phyloP scores from a whole-genome alignment of 768 basidiomycete genomes.

The Boletus edulis region DNA sequence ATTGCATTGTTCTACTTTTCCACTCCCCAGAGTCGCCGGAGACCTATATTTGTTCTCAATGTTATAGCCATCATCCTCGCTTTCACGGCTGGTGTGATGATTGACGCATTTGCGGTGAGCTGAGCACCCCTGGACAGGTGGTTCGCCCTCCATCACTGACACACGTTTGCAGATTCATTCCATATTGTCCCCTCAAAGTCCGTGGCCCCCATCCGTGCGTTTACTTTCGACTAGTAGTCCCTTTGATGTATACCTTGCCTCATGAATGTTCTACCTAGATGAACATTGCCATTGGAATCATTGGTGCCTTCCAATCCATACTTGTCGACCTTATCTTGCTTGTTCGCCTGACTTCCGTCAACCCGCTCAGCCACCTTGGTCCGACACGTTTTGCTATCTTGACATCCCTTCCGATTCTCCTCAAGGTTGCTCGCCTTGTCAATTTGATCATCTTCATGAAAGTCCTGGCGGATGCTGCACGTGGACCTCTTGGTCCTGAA shows the following conservation, averaged over 20 bases:
- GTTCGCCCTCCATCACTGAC: background rate
- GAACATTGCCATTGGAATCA: constrained; percentile 29
- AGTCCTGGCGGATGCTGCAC: constrained; percentile 18
- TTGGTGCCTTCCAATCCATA: constrained; percentile 29
- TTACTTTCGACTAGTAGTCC: background rate
- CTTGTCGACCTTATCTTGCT: constrained; percentile 30
- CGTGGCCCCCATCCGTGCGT: constrained; percentile 21
- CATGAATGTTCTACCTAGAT: constrained; percentile 4
- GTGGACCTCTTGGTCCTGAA: constrained; percentile 16
- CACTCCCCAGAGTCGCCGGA: constrained; percentile 20
- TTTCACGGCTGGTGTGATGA: constrained; percentile 19
- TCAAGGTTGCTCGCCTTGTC: constrained; percentile 28
- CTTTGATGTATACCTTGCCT: background rate
- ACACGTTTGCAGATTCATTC: constrained; percentile 22
- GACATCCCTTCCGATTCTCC: constrained; percentile 22
- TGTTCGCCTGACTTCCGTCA: constrained; percentile 26
- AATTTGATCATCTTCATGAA: constrained; percentile 30
- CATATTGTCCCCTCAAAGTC: constrained; percentile 22
- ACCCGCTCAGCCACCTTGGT: constrained; percentile 21
- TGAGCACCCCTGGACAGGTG: background rate
- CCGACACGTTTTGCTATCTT: constrained; percentile 15
- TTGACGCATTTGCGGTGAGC: constrained; percentile 22
- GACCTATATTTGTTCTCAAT: constrained; percentile 31
- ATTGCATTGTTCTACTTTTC: constrained; percentile 32
- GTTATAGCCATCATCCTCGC: constrained; percentile 20